Evolutionary conservation across 192 early-diverging fungal species (phyloP).

Genomic region (Gamsiella multidivaricata): DNA sequence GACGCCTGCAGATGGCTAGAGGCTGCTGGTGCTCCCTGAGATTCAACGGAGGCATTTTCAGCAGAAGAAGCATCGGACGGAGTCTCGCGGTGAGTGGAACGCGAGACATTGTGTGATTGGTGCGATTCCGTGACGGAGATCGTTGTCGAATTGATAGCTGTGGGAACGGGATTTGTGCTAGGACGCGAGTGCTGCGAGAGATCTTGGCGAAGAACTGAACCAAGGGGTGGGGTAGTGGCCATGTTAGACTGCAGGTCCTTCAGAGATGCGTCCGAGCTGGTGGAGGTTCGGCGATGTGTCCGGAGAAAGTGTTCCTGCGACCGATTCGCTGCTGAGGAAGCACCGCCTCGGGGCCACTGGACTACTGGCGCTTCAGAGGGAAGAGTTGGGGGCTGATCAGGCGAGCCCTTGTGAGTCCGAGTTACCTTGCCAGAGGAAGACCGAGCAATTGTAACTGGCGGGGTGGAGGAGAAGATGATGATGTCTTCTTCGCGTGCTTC

Average conservation of each 20-base stretch:
- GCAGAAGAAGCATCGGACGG: slow-evolving; percentile 23
- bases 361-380: slow-evolving; percentile 34
- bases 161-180: background rate
- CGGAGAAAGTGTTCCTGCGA: slow-evolving; percentile 50
- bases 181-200: slow-evolving; percentile 23
- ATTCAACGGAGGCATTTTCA: slow-evolving; percentile 10
- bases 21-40: background rate
- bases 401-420: slow-evolving; percentile 37
- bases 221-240: slow-evolving; percentile 34
- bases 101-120: background rate
- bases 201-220: slow-evolving; percentile 15
- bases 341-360: slow-evolving; percentile 44
- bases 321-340: slow-evolving; percentile 39
- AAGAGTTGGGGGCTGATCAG: slow-evolving; percentile 17
- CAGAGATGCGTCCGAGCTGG: slow-evolving; percentile 40
- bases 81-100: slow-evolving; percentile 1
- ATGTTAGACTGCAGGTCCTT: slow-evolving; percentile 39
- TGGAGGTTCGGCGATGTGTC: slow-evolving; percentile 34
- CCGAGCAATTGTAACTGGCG: slow-evolving; percentile 34
- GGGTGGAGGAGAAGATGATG: slow-evolving; percentile 51
- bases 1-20: background rate
- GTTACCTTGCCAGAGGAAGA: slow-evolving; percentile 28
- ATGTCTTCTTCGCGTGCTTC: slow-evolving; percentile 33
- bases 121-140: background rate
- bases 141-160: background rate